Base-by-base conservation (phyloP, 768 basidiomycete genomes). In the Lactifluus subvellereus region DNA sequence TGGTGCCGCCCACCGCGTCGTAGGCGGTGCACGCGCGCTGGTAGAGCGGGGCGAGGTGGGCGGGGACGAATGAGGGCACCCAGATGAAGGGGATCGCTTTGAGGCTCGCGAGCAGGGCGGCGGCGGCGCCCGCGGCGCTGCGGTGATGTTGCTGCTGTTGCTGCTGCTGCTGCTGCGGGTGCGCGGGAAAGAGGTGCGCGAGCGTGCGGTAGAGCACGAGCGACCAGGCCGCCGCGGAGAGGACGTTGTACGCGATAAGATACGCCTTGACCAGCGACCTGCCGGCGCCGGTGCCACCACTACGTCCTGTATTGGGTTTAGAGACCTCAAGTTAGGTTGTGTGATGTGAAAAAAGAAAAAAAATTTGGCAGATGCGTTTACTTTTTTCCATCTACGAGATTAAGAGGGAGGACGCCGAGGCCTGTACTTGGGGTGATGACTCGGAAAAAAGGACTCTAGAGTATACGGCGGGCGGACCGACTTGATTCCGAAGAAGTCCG, bases 11-110 rank as follows among this genome's bases (percentile, higher is more conserved):
- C 4, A 91, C 77, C 6, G 83, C 82, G 11, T 79, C 72, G 71
- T 84, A 87, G 11, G 85, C 79, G 0, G 88, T 87, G 16, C 73
- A 73, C 0, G 86, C 75, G 40, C 86, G 78, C 49, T 75, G 68
- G 72, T 83, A 76, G 38, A 84, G 43, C 50, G 85, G 74, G 45
- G 74, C 73, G 32, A 82, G 67, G 50, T 69, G 66, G 47, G 72
- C 56, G 2, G 82, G 80, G 27, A 80, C 69, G 51, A 72, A 74
- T 27, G 76, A 70, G 54, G 79, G 75, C 2, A 60, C 54, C 63
- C 59, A 60, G 38, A 79, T 33, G 51, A 47, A 57, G 51, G 69
- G 49, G 30, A 32, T 45, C 20, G 54, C 20, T 20, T 54, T 59
- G 47, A 66, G 47, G 65, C n/a, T 8, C 9, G 49, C 54, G 50